phyloP scores from a whole-genome alignment of 1,139 yeast species.

The Diutina ranongensis region DNA sequence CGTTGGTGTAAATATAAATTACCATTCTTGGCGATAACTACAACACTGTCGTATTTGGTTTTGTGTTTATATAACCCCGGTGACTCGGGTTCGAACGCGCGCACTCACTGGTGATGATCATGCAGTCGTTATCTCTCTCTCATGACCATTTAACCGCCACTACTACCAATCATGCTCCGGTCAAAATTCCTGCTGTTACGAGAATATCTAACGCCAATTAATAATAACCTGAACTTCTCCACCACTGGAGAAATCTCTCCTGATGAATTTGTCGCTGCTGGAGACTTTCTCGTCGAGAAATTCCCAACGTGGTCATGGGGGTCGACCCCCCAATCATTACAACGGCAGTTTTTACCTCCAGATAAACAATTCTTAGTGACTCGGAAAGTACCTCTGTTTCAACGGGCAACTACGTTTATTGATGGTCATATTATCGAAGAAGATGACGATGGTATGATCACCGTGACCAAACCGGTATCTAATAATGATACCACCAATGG shows the following conservation, averaged over 20 bases:
- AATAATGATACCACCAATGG: background rate
- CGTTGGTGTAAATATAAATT: background rate
- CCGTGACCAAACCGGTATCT: slow-evolving; percentile 2
- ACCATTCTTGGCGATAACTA: background rate
- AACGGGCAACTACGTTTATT: slow-evolving; percentile 55
- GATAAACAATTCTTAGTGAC: slow-evolving; percentile 85
- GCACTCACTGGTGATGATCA: background rate
- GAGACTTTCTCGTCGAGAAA: slow-evolving; percentile 81
- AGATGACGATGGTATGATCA: background rate
- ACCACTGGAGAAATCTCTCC: slow-evolving; percentile 89
- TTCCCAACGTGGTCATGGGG: slow-evolving; percentile 98
- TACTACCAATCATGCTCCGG: background rate
- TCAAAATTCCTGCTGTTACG: slow-evolving; percentile 65
- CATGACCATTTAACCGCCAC: background rate
- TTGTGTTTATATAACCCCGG: too few species aligned
- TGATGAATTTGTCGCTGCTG: slow-evolving; percentile 83
- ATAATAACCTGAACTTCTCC: slow-evolving; percentile 70
- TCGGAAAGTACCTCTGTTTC: slow-evolving; percentile 76
- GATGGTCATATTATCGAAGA: slow-evolving; percentile 17
- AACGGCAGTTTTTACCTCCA: slow-evolving; percentile 64
- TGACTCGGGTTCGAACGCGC: background rate
- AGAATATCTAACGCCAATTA: slow-evolving; percentile 87
- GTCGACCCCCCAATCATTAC: slow-evolving; percentile 48
- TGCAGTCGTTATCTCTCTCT: background rate
- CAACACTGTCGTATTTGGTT: too few species aligned